These are phyloP conservation scores for Leccinum griseonigrum DNA, from an alignment of 1,284 basidiomycete genomes.

Conservation along the genomic window DNA sequence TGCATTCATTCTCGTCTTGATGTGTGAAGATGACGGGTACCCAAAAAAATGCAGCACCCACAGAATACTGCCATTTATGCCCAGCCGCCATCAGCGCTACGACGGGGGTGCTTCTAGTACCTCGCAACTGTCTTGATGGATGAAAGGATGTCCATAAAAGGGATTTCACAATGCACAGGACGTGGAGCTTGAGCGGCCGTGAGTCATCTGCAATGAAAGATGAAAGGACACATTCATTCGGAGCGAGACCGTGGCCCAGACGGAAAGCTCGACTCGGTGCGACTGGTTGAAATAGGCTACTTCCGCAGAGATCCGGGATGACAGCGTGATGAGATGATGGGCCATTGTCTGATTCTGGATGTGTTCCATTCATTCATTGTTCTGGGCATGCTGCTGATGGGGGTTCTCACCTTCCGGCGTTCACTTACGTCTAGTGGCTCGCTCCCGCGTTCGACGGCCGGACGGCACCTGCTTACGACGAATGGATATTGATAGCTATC, in stretches of 20 bases:
- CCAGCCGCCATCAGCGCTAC: conserved; percentile 21
- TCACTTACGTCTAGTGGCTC: conserved; percentile 34
- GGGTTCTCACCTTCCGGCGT: conserved; percentile 24
- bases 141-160: conserved; percentile 10
- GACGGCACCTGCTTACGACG: conserved; percentile 11
- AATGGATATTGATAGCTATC: conserved; percentile 23
- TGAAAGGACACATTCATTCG: conserved; percentile 2
- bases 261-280: conserved; percentile 2
- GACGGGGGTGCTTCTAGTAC: conserved; percentile 14
- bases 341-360: conserved; percentile 13
- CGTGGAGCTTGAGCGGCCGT: conserved; percentile 30
- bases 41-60: conserved; percentile 25
- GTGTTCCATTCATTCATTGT: conserved; percentile 26
- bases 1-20: conserved; percentile 30
- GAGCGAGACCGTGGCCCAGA: conserved; percentile 5
- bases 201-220: not conserved
- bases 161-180: conserved; percentile 31
- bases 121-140: conserved; percentile 21
- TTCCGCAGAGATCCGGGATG: conserved; percentile 2
- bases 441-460: conserved; percentile 32
- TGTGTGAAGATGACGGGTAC: conserved; percentile 19
- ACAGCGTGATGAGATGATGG: conserved; percentile 13
- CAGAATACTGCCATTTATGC: conserved; percentile 25
- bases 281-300: not conserved
- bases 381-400: conserved; percentile 23